phyloP scores from a whole-genome alignment of 768 basidiomycete genomes.

The Candolleomyces aberdarensis region DNA sequence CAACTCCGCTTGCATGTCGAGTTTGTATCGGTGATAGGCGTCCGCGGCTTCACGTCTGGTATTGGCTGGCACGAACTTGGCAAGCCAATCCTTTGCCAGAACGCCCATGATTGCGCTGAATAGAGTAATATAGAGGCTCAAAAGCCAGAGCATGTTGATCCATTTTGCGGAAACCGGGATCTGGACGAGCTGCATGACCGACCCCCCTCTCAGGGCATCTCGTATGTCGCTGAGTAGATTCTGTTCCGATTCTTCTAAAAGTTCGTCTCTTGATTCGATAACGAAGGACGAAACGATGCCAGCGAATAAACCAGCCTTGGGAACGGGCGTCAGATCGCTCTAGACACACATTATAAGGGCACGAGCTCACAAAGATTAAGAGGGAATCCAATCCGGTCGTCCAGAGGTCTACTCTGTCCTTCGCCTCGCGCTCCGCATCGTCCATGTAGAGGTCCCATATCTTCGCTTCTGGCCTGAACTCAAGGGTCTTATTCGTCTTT shows the following conservation, averaged over 20 bases:
- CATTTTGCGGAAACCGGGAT: slow-evolving; percentile 14
- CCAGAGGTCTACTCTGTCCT: slow-evolving; percentile 6
- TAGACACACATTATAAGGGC: too few relatives aligned
- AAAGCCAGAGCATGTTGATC: slow-evolving; percentile 23
- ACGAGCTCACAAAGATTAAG: slow-evolving; percentile 5
- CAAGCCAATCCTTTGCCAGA: slow-evolving; percentile 20
- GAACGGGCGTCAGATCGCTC: not conserved
- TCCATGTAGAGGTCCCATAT: slow-evolving; percentile 7
- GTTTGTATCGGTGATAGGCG: slow-evolving; percentile 17
- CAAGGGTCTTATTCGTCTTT: too few relatives aligned
- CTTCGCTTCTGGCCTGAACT: slow-evolving; percentile 1
- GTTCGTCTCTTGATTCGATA: slow-evolving; percentile 15
- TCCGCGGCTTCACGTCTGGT: slow-evolving; percentile 14
- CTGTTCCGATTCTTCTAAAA: slow-evolving; percentile 16
- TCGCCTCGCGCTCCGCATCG: slow-evolving; percentile 5
- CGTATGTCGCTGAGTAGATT: slow-evolving; percentile 11
- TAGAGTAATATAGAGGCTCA: slow-evolving; percentile 22
- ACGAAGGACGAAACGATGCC: slow-evolving; percentile 20
- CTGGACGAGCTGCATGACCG: not conserved
- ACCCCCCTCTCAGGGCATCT: not conserved
- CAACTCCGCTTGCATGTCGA: slow-evolving; percentile 14
- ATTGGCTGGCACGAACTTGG: slow-evolving; percentile 15
- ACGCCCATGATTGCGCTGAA: slow-evolving; percentile 26
- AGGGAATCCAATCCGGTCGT: slow-evolving; percentile 9
- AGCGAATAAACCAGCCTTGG: slow-evolving; percentile 22